A percentile compares a stretch with the other conserved stretches of the same genome.
phyloP scores from a whole-genome alignment of 78 protist species.

The Acrasis kona region DNA sequence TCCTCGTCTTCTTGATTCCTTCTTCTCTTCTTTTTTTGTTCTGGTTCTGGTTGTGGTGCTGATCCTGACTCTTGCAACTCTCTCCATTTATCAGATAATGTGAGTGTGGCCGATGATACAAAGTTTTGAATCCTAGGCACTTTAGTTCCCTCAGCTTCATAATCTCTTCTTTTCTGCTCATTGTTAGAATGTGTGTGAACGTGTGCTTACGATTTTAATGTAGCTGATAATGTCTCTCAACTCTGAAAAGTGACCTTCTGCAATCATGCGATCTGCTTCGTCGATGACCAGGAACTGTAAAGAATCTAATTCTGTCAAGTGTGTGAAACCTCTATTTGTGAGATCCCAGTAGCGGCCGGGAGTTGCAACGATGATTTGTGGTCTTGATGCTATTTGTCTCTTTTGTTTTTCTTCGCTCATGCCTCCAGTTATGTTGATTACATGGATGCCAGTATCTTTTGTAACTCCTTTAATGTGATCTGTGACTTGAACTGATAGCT shows the following conservation, averaged over 20 bases:
- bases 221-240: conserved; percentile 29
- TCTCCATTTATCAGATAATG: too few species aligned
- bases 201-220: too few species aligned
- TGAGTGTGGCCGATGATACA: background rate
- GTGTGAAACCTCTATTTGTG: conserved; percentile 17
- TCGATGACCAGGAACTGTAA: conserved; percentile 54
- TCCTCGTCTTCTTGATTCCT: conserved; percentile 10
- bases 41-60: background rate
- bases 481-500: conserved; percentile 89
- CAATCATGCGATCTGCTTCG: conserved; percentile 76
- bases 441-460: background rate
- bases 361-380: conserved; percentile 70
- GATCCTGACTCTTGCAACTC: too few species aligned
- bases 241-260: conserved; percentile 55
- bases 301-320: background rate
- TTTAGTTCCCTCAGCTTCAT: background rate
- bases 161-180: conserved; percentile 3
- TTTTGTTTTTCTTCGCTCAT: conserved; percentile 53
- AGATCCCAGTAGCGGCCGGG: conserved; percentile 75
- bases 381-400: conserved; percentile 28
- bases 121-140: background rate
- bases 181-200: too few species aligned
- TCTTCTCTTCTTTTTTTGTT: background rate
- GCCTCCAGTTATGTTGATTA: conserved; percentile 52
- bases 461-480: conserved; percentile 40